phyloP scores from a whole-genome alignment of 768 basidiomycete species.

The Imleria badia region DNA sequence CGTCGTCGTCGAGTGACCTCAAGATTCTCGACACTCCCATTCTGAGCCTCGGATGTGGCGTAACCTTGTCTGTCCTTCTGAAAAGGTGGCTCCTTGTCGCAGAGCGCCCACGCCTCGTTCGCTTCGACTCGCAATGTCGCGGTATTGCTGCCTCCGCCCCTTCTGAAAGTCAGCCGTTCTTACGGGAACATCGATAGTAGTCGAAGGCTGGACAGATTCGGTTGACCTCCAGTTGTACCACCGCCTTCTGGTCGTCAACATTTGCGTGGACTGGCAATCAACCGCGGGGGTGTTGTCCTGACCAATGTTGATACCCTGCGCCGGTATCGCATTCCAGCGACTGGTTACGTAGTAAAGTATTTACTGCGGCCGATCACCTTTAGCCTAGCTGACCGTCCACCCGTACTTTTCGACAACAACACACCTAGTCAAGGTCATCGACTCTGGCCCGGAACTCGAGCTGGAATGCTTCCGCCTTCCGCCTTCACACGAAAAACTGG shows the following conservation, averaged over 20 bases:
- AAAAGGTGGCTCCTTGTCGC: constrained; percentile 11
- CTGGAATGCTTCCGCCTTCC: constrained; percentile 12
- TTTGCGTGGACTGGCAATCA: constrained; percentile 6
- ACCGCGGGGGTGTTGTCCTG: not conserved
- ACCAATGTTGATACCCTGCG: constrained; percentile 4
- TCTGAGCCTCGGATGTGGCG: not conserved
- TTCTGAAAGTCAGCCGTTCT: not conserved
- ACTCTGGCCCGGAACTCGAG: not conserved
- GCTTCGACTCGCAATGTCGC: constrained; percentile 8
- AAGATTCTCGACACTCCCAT: not conserved
- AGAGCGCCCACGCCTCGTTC: constrained; percentile 3
- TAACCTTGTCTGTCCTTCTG: constrained; percentile 1
- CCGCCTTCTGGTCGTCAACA: constrained; percentile 7
- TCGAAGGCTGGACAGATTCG: not conserved
- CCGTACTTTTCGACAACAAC: constrained; percentile 9
- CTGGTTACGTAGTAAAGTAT: not conserved
- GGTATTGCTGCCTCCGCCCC: not conserved
- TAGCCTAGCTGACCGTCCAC: not conserved
- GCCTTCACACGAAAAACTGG: not conserved
- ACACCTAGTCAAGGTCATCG: constrained; percentile 2
- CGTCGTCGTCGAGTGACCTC: not conserved
- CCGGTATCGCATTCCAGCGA: not conserved
- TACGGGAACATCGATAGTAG: not conserved
- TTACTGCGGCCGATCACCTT: not conserved
- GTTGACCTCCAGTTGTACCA: constrained; percentile 3